Conservation (phyloP, 2,329 filamentous ascomycete species). For the Paecilomyces dactylethromorphus region DNA sequence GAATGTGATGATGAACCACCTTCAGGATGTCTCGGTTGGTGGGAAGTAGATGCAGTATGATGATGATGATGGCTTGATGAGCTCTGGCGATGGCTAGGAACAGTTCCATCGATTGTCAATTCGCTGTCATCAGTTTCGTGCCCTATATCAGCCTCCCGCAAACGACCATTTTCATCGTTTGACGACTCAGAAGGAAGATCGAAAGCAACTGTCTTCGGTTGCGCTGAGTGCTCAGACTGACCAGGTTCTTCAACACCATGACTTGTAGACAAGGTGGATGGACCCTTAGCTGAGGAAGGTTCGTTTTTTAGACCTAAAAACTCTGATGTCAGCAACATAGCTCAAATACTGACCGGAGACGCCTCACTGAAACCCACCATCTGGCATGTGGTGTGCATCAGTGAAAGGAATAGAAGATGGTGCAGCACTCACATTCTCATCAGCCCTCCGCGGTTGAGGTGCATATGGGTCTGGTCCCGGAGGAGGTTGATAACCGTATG, state of each 20-base stretch:
- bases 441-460: slow-evolving; percentile 30
- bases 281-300: neutral
- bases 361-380: slow-evolving; percentile 36
- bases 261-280: slow-evolving; percentile 1
- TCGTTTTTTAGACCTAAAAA: slow-evolving; percentile 15
- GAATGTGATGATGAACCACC: slow-evolving; percentile 5
- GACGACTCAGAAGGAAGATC: slow-evolving; percentile 13
- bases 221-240: slow-evolving; percentile 12
- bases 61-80: slow-evolving; percentile 5
- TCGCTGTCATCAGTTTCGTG: slow-evolving; percentile 41
- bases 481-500: slow-evolving; percentile 31
- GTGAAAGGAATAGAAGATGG: slow-evolving; percentile 14
- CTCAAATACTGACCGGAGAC: slow-evolving; percentile 1
- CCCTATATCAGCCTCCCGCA: slow-evolving; percentile 17
- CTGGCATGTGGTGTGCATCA: slow-evolving; percentile 28
- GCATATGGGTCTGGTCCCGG: slow-evolving; percentile 33
- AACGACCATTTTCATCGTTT: slow-evolving; percentile 1
- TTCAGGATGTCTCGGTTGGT: neutral
- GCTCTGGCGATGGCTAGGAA: slow-evolving; percentile 9
- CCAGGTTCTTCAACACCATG: slow-evolving; percentile 9
- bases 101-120: slow-evolving; percentile 23
- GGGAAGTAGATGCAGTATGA: neutral
- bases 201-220: slow-evolving; percentile 29
- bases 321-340: neutral
- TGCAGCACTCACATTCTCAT: slow-evolving; percentile 47